Evolutionary conservation across 1,284 basidiomycete genomes (phyloP).

Genomic region (Marasmius oreades): DNA sequence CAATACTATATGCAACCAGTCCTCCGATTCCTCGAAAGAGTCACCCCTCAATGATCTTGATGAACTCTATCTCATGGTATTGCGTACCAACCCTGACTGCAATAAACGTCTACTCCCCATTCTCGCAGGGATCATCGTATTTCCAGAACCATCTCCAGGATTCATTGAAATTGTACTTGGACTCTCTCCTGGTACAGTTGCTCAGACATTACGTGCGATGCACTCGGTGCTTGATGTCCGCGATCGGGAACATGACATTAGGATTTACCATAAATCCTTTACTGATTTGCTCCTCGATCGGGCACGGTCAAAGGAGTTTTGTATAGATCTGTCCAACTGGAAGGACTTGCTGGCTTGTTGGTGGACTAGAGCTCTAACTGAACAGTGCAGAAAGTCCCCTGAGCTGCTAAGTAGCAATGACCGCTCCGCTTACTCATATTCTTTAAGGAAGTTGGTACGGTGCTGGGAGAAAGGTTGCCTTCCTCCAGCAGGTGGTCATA

Average conservation of each 20-base stretch:
- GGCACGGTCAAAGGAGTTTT: neutral
- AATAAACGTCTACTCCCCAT: neutral
- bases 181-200: neutral
- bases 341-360: no score
- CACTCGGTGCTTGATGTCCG: neutral
- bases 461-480: no score
- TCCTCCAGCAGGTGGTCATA: no score
- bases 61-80: slow-evolving; percentile 9
- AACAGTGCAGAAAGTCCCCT: no score
- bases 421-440: no score
- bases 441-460: no score
- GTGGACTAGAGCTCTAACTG: no score
- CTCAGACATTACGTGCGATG: neutral
- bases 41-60: slow-evolving; percentile 23
- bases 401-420: no score
- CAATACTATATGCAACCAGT: neutral
- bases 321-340: neutral
- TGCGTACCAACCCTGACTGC: neutral
- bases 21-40: neutral
- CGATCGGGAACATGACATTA: neutral
- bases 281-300: neutral
- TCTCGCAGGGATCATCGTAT: neutral
- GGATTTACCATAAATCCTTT: neutral
- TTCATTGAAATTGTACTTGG: neutral
- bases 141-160: neutral